Base-by-base conservation (phyloP, 345 rosid genomes). In the Excoecaria agallocha region DNA sequence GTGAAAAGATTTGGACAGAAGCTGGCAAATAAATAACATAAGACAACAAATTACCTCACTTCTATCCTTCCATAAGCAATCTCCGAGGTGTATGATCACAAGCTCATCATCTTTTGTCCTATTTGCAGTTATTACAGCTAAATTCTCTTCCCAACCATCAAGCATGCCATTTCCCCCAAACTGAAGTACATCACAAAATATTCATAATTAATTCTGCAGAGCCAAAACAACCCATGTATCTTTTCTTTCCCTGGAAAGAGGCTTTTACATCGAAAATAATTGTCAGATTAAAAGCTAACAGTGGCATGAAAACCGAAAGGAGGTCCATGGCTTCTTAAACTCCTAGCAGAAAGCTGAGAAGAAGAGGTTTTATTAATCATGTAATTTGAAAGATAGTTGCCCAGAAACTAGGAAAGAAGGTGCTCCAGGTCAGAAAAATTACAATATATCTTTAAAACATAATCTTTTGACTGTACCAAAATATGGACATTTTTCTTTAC, bases 91-190 rank as follows among this genome's bases (percentile, higher is more conserved):
- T 55, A 90, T 84, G 69, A 96, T 86, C 76, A 96, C 99, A 80
- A 91, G 95, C 77, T 93, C 99, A 64, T 96, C 98, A 84, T 87
- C 97, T 77, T 91, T 83, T 59, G 98, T 96, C 84, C 99, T 90
- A 80, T 96, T 96, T 73, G 97, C 99, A 81, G 98, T 83, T 80
- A 96, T 93, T 45, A 91, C 89, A 71, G 97, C 98, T 86, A 96
- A 87, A 85, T 96, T 96, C 77, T 96, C 96, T 81, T 93, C 99
- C 99, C 99, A 96, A 56, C 84, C 93, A 73, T 96, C 95, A 78
- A 95, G 99, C 98, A 96, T 93, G 81, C 88, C 81, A 82, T 84
- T 89, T 71, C 88, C 69, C 76, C 88, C 89, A 76, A 81, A 22
- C 97, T 95, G 89, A 11, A 70, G 45, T 48, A 66, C 35, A 74